A percentile compares a stretch with the other conserved stretches of the same genome.
These are phyloP conservation scores for Dioszegia aurantiaca DNA, from an alignment of 768 basidiomycete genomes.

Conservation along the genomic window DNA sequence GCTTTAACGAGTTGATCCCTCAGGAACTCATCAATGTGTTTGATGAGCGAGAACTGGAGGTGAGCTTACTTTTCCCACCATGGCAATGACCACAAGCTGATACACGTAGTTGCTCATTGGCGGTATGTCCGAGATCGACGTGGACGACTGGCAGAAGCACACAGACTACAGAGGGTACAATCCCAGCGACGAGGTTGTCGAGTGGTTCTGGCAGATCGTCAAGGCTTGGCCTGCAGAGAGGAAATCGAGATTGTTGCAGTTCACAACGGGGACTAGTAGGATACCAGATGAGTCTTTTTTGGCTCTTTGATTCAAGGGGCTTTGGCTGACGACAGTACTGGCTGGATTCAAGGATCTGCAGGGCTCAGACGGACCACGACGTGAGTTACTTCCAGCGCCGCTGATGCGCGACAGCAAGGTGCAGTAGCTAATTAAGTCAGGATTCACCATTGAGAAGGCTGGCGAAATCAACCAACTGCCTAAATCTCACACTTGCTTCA, in stretches of 20 bases:
- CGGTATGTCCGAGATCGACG: conserved; percentile 99
- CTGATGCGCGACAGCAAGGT: not conserved
- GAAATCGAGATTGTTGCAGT: conserved; percentile 56
- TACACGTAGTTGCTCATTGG: conserved; percentile 73
- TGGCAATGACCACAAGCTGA: conserved; percentile 3
- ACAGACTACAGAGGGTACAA: conserved; percentile 83
- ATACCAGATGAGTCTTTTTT: conserved; percentile 19
- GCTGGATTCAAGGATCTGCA: conserved; percentile 93
- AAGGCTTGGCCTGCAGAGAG: conserved; percentile 97
- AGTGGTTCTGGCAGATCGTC: conserved; percentile 99
- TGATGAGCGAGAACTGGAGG: conserved; percentile 92
- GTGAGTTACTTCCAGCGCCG: conserved; percentile 26
- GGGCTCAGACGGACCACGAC: conserved; percentile 90
- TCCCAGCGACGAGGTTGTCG: conserved; percentile 61
- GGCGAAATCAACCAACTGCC: conserved; percentile 95
- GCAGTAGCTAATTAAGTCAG: not conserved
- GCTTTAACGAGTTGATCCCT: conserved; percentile 98
- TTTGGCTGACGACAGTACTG: conserved; percentile 6
- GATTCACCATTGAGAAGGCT: conserved; percentile 98
- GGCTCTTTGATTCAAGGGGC: not conserved
- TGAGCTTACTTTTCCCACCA: conserved; percentile 16
- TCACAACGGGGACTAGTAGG: conserved; percentile 12
- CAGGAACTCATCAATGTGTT: conserved; percentile 98
- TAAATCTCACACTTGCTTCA: conserved; percentile 98
- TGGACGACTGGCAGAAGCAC: conserved; percentile 99